phyloP scores from a whole-genome alignment of 768 basidiomycete genomes.

The Calocybe cyanea region DNA sequence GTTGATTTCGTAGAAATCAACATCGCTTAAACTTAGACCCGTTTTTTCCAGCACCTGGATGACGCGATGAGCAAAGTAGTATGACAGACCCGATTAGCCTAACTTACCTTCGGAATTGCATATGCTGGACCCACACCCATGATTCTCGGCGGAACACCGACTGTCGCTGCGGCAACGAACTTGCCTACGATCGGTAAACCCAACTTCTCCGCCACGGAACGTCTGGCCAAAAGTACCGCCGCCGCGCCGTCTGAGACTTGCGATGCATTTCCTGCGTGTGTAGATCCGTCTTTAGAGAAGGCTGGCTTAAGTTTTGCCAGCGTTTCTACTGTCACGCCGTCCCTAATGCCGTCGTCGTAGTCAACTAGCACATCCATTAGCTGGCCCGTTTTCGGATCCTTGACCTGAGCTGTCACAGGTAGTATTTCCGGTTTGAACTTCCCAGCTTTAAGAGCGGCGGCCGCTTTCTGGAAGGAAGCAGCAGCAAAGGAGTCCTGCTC shows the following conservation, averaged over 20 bases:
- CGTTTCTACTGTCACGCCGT: conserved; percentile 76
- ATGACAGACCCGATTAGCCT: not conserved
- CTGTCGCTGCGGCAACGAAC: conserved; percentile 63
- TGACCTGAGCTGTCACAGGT: conserved; percentile 66
- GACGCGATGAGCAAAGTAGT: not conserved
- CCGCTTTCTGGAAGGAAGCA: conserved; percentile 80
- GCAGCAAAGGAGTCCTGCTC: conserved; percentile 87
- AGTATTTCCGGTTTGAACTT: conserved; percentile 83
- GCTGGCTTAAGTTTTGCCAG: conserved; percentile 83
- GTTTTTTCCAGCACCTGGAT: conserved; percentile 50
- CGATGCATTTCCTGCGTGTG: conserved; percentile 82
- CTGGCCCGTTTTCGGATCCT: conserved; percentile 73
- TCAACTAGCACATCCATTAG: conserved; percentile 67
- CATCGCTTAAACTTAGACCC: conserved; percentile 62
- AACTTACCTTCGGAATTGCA: conserved; percentile 63
- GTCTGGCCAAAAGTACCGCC: conserved; percentile 79
- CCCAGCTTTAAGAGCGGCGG: conserved; percentile 73
- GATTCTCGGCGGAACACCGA: conserved; percentile 82
- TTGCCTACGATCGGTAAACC: conserved; percentile 88
- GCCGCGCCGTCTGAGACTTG: conserved; percentile 94
- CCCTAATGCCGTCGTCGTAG: conserved; percentile 81
- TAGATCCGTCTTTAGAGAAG: conserved; percentile 70
- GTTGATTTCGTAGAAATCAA: conserved; percentile 92
- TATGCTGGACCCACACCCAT: conserved; percentile 92
- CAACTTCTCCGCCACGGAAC: conserved; percentile 76